phyloP scores from a whole-genome alignment of 1,284 basidiomycete species.

The Rhodotorula sp. region DNA sequence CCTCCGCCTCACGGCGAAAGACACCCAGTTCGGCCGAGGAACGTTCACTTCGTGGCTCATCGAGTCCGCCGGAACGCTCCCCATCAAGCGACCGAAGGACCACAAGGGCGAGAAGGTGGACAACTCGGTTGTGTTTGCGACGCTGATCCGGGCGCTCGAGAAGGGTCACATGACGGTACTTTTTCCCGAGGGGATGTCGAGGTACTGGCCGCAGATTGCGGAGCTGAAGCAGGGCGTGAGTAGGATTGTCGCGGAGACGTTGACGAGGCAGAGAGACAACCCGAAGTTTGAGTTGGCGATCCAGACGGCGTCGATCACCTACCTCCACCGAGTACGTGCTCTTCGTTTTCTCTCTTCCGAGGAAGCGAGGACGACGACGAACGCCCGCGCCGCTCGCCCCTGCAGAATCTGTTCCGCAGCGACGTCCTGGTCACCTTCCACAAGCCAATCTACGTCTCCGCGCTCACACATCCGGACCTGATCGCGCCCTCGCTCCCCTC shows the following conservation, averaged over 20 bases:
- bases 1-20: constrained; percentile 76
- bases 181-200: constrained; percentile 65
- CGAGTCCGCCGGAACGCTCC: constrained; percentile 77
- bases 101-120: constrained; percentile 54
- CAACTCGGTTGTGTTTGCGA: constrained; percentile 65
- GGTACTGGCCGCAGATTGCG: constrained; percentile 75
- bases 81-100: constrained; percentile 72
- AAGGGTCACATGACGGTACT: constrained; percentile 64
- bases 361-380: too few species aligned
- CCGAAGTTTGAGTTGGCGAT: constrained; percentile 68
- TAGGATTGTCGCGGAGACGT: constrained; percentile 70
- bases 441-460: constrained; percentile 56
- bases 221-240: constrained; percentile 82
- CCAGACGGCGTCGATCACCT: constrained; percentile 71
- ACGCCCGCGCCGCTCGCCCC: too few species aligned
- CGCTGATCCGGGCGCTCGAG: constrained; percentile 70
- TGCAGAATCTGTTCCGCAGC: constrained; percentile 69
- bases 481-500: constrained; percentile 6
- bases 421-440: constrained; percentile 82
- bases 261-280: constrained; percentile 61
- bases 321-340: constrained; percentile 51
- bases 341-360: background rate
- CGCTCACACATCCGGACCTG: constrained; percentile 28
- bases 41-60: constrained; percentile 86
- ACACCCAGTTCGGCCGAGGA: constrained; percentile 72